A percentile compares a stretch with the other conserved stretches of the same genome.
These are phyloP conservation scores for Leishmania mexicana DNA, from an alignment of 208 protist genomes.

Conservation along the genomic window DNA sequence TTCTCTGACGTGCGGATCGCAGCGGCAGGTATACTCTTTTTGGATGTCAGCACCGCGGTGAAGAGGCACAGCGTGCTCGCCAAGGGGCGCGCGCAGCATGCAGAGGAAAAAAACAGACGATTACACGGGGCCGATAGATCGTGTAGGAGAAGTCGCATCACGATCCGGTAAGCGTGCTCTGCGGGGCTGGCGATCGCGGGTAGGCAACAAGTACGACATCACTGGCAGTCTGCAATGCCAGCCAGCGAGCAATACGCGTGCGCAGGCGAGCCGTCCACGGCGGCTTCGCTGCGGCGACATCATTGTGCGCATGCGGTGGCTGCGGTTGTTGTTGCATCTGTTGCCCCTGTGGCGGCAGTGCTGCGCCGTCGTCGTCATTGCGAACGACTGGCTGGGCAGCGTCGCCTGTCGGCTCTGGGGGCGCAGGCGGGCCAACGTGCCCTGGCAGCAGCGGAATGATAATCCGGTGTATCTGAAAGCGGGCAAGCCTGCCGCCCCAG, in stretches of 20 bases:
- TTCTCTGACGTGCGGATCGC: not conserved
- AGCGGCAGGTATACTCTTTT: not conserved
- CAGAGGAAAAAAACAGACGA: not conserved
- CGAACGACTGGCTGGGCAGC: not conserved
- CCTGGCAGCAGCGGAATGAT: not conserved
- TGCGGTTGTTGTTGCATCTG: not conserved
- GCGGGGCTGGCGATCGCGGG: not conserved
- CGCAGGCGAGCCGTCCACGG: not conserved
- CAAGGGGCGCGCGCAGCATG: not conserved
- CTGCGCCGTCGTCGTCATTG: not conserved
- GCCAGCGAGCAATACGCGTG: constrained; percentile 8
- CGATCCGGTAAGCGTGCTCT: not conserved
- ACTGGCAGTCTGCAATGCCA: constrained; percentile 18
- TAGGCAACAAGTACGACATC: constrained; percentile 23
- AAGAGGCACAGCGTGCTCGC: no score
- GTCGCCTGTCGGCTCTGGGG: not conserved
- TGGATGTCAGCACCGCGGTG: not conserved
- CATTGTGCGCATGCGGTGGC: not conserved
- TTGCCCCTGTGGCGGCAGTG: not conserved
- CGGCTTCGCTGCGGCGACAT: not conserved
- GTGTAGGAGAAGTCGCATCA: not conserved
- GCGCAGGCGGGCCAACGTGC: not conserved
- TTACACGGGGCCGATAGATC: not conserved
- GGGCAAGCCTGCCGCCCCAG: not conserved
- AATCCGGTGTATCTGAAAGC: not conserved